These are phyloP conservation scores for Thelephora aurantiotincta DNA, from an alignment of 768 basidiomycete species.

Conservation along the genomic window DNA sequence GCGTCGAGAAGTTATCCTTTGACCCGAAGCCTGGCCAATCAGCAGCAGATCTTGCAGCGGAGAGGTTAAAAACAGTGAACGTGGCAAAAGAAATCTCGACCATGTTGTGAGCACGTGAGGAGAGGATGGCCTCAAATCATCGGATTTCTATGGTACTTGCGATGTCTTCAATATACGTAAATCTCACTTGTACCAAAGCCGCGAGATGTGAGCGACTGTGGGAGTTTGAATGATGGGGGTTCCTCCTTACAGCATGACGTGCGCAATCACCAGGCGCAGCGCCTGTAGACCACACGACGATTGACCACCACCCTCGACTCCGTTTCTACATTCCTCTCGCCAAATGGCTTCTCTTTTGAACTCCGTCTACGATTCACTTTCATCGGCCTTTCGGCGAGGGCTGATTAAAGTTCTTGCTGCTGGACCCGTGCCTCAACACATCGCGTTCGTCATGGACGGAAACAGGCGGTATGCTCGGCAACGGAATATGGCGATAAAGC, in stretches of 20 bases:
- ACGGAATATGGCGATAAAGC: constrained; percentile 43
- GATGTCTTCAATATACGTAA: too few relatives aligned
- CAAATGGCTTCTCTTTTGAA: not conserved
- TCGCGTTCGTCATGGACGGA: constrained; percentile 97
- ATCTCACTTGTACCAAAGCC: too few relatives aligned
- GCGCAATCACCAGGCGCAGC: too few relatives aligned
- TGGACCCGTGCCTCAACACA: constrained; percentile 80
- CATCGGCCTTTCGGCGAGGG: constrained; percentile 3
- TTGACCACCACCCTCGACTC: too few relatives aligned
- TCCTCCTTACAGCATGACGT: too few relatives aligned
- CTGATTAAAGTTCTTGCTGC: constrained; percentile 56
- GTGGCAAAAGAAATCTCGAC: not conserved
- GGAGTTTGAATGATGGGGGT: too few relatives aligned
- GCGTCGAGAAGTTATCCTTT: not conserved
- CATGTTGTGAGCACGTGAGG: not conserved
- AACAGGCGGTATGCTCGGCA: constrained; percentile 81
- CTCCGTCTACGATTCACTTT: not conserved
- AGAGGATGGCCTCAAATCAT: not conserved
- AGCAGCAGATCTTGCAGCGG: not conserved
- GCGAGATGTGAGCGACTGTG: too few relatives aligned
- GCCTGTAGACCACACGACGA: too few relatives aligned
- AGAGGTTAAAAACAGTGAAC: not conserved
- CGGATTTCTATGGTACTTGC: too few relatives aligned
- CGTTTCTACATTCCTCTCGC: too few relatives aligned
- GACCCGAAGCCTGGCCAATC: constrained; percentile 11